Percentiles rank a stretch among this genome's conserved stretches.
phyloP scores from a whole-genome alignment of 1,284 basidiomycete genomes.

The Chalciporus sp. region DNA sequence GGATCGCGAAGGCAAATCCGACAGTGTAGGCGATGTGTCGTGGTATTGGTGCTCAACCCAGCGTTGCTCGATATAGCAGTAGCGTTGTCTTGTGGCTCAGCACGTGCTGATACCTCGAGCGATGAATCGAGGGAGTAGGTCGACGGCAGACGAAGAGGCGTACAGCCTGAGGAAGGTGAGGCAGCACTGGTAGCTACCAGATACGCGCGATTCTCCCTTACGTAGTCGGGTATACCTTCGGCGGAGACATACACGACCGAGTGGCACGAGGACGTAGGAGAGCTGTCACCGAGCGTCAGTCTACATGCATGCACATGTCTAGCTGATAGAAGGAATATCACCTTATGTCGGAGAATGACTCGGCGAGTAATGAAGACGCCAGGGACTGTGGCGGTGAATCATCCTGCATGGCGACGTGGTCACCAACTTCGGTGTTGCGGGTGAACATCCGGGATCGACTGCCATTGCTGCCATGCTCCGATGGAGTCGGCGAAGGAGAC shows the following conservation, averaged over 20 bases:
- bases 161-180: conserved; percentile 25
- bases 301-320: no score
- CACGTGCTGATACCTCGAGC: background rate
- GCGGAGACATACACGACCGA: conserved; percentile 34
- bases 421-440: background rate
- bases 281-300: conserved; percentile 6
- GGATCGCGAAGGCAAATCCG: conserved; percentile 44
- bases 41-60: background rate
- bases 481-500: conserved; percentile 21
- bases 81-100: background rate
- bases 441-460: conserved; percentile 2
- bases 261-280: conserved; percentile 18
- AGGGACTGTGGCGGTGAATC: conserved; percentile 14
- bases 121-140: conserved; percentile 24
- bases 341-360: conserved; percentile 23
- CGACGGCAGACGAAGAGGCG: conserved; percentile 20
- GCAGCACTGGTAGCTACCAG: conserved; percentile 33
- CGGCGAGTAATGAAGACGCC: conserved; percentile 10
- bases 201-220: conserved; percentile 34
- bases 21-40: conserved; percentile 40
- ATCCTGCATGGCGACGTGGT: background rate
- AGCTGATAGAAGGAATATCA: background rate
- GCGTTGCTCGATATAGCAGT: background rate
- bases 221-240: conserved; percentile 33
- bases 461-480: background rate